A percentile compares a stretch with the other conserved stretches of the same genome.
phyloP scores from a whole-genome alignment of 2,329 filamentous ascomycete species.

The Ophiostoma ulmi region DNA sequence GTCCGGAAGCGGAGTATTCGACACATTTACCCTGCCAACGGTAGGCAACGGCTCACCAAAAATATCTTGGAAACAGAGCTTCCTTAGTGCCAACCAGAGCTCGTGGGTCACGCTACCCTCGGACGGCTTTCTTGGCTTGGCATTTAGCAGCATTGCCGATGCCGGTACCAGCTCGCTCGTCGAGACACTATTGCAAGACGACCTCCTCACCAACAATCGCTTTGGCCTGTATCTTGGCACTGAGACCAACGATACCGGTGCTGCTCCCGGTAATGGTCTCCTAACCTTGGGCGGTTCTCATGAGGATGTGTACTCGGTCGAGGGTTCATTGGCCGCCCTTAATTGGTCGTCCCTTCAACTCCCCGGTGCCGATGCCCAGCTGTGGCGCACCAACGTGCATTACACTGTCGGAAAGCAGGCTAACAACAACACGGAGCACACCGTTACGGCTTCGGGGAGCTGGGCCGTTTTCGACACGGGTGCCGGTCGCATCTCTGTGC shows the following conservation, averaged over 20 bases:
- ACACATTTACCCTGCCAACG: background rate
- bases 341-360: background rate
- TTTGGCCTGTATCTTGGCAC: background rate
- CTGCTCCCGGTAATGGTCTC: background rate
- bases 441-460: background rate
- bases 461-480: conserved; percentile 3
- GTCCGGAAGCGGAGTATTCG: background rate
- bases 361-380: background rate
- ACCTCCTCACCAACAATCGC: background rate
- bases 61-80: background rate
- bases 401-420: background rate
- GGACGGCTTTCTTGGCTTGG: conserved; percentile 5
- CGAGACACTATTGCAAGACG: conserved; percentile 5
- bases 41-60: background rate
- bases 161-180: background rate
- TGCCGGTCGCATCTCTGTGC: conserved; percentile 13
- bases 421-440: background rate
- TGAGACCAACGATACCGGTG: background rate
- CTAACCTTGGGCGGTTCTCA: background rate
- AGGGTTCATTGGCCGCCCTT: background rate
- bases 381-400: conserved; percentile 10
- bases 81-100: conserved; percentile 6
- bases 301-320: conserved; percentile 4
- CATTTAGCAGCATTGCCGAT: conserved; percentile 8
- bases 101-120: background rate